phyloP scores from a whole-genome alignment of 805 yeast genomes.

The Candida xiaguanensis region DNA sequence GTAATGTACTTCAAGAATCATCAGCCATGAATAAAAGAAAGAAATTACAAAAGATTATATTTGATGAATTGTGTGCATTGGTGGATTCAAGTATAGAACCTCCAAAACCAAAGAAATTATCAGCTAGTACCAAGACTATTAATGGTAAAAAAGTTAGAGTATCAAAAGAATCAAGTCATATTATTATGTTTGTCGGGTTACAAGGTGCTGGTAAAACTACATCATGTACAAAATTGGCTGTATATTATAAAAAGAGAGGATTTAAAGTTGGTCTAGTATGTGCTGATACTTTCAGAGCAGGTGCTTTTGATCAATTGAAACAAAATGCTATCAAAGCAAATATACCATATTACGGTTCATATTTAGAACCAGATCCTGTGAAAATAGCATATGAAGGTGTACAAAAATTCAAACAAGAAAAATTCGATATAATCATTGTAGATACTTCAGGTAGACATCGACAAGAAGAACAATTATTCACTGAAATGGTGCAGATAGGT shows the following conservation, averaged over 20 bases:
- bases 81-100: conserved; percentile 68
- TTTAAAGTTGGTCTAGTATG: conserved; percentile 94
- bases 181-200: conserved; percentile 96
- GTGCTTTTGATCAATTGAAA: conserved; percentile 97
- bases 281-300: conserved; percentile 99
- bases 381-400: conserved; percentile 91
- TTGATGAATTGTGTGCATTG: conserved; percentile 83
- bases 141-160: conserved; percentile 26
- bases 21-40: conserved; percentile 68
- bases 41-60: conserved; percentile 86
- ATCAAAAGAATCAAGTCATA: conserved; percentile 35
- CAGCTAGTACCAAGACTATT: conserved; percentile 17
- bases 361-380: conserved; percentile 94
- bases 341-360: conserved; percentile 92
- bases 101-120: conserved; percentile 82
- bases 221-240: conserved; percentile 94
- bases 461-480: conserved; percentile 87
- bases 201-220: conserved; percentile 99
- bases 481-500: conserved; percentile 92
- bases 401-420: conserved; percentile 81
- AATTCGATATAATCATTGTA: conserved; percentile 89
- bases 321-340: conserved; percentile 95
- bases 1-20: conserved; percentile 41
- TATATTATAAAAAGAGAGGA: conserved; percentile 88
- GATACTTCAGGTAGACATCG: conserved; percentile 98